phyloP scores from a whole-genome alignment of 768 basidiomycete species.

The Pulveroboletus sp. region DNA sequence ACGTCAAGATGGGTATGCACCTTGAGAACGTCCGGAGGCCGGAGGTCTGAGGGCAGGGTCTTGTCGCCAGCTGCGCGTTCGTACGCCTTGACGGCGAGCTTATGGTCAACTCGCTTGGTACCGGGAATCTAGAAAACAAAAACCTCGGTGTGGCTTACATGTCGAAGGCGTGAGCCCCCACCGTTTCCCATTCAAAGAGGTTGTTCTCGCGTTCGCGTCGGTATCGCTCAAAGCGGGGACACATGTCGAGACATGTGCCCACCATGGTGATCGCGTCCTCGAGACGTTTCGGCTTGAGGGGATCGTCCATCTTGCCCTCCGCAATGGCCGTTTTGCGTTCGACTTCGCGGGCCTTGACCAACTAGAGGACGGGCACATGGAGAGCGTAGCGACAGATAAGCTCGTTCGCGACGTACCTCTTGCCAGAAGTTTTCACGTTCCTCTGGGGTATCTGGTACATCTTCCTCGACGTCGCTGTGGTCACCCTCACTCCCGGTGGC shows the following conservation, averaged over 20 bases:
- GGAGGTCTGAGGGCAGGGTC: conserved; percentile 84
- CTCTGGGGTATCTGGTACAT: conserved; percentile 51
- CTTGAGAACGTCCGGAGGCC: conserved; percentile 81
- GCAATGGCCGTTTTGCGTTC: conserved; percentile 74
- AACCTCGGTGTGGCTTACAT: conserved; percentile 5
- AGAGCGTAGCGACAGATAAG: conserved; percentile 13
- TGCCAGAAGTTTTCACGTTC: conserved; percentile 69
- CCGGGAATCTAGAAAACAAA: conserved; percentile 58
- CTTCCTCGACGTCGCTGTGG: conserved; percentile 33
- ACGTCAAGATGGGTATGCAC: conserved; percentile 34
- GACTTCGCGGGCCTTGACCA: conserved; percentile 68
- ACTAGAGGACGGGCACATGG: conserved; percentile 36
- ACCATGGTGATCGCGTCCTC: conserved; percentile 91
- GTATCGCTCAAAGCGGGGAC: conserved; percentile 90
- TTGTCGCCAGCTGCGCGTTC: conserved; percentile 94
- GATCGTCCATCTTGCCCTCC: conserved; percentile 86
- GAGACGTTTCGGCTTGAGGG: conserved; percentile 68
- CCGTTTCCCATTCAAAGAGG: conserved; percentile 80
- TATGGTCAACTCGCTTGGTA: conserved; percentile 82
- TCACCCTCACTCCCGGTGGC: conserved; percentile 33
- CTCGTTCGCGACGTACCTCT: conserved; percentile 47
- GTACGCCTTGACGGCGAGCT: conserved; percentile 89
- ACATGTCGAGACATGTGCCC: conserved; percentile 92
- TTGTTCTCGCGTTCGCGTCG: conserved; percentile 87
- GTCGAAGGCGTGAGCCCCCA: conserved; percentile 35